phyloP scores from a whole-genome alignment of 768 basidiomycete species.

The Kwoniella shandongensis region DNA sequence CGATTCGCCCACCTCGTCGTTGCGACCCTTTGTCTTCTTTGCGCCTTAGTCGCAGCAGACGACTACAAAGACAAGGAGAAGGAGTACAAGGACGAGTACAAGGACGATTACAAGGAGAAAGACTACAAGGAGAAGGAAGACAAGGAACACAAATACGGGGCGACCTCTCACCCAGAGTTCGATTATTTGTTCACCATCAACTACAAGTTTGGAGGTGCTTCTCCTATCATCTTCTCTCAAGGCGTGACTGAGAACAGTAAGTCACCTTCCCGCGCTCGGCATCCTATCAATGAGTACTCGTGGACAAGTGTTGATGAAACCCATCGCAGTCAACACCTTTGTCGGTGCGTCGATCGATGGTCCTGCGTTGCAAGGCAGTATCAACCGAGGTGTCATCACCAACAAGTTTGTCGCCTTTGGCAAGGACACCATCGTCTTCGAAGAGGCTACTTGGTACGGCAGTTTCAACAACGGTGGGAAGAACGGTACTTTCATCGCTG shows the following conservation, averaged over 20 bases:
- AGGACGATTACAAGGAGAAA: no score
- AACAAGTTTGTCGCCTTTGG: constrained; percentile 4
- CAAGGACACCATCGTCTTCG: background rate
- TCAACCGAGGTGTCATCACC: constrained; percentile 3
- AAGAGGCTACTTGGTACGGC: constrained; percentile 9
- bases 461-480: constrained; percentile 8
- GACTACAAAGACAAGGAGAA: no score
- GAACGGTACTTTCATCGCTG: constrained; percentile 9
- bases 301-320: background rate
- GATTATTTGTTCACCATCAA: constrained; percentile 12
- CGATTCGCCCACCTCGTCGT: no score
- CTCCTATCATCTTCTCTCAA: background rate
- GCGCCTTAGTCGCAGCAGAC: no score
- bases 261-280: background rate
- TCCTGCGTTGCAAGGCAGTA: constrained; percentile 5
- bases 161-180: no score
- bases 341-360: constrained; percentile 2
- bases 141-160: no score
- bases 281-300: background rate
- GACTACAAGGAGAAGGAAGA: no score
- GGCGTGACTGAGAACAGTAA: constrained; percentile 3
- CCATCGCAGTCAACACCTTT: constrained; percentile 6
- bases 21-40: no score
- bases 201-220: constrained; percentile 3
- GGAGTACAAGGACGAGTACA: no score